These are phyloP conservation scores for Starmerella bacillaris DNA, from an alignment of 805 yeast genomes.

Conservation along the genomic window DNA sequence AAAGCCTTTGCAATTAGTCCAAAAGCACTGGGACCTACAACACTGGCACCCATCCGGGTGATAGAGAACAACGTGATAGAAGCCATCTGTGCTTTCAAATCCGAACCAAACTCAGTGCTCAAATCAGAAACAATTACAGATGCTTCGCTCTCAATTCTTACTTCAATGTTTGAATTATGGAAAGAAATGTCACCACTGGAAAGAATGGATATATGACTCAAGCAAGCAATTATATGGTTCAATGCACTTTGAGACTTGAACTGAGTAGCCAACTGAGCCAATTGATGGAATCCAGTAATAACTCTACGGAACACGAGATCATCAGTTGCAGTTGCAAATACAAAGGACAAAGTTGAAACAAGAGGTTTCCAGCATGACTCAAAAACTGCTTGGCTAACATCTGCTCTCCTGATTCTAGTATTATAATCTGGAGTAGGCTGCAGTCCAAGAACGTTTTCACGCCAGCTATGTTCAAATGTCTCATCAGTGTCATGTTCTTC, in stretches of 20 bases:
- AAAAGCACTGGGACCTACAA: conserved; percentile 39
- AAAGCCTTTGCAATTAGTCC: conserved; percentile 38
- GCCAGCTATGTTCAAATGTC: conserved; percentile 67
- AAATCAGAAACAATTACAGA: conserved; percentile 58
- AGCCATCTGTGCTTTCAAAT: conserved; percentile 80
- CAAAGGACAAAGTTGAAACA: conserved; percentile 53
- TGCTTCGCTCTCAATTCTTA: conserved; percentile 31
- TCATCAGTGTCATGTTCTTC: conserved; percentile 89
- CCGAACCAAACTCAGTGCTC: conserved; percentile 71
- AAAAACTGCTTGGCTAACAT: conserved; percentile 59
- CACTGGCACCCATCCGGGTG: conserved; percentile 37
- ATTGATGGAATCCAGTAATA: conserved; percentile 72
- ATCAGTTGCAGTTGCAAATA: conserved; percentile 76
- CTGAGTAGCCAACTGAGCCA: conserved; percentile 55
- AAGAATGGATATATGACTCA: conserved; percentile 54
- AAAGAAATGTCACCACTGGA: conserved; percentile 26
- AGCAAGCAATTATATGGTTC: conserved; percentile 46
- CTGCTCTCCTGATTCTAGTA: conserved; percentile 16
- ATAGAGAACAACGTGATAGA: conserved; percentile 71
- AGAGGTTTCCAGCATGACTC: conserved; percentile 43
- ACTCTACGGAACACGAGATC: conserved; percentile 76
- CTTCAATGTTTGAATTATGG: conserved; percentile 21
- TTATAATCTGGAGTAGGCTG: conserved; percentile 15
- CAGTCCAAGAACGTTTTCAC: conserved; percentile 19
- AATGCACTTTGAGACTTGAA: conserved; percentile 39